Base-by-base conservation (phyloP, 495 filamentous ascomycete genomes). In the Talaromyces borbonicus region DNA sequence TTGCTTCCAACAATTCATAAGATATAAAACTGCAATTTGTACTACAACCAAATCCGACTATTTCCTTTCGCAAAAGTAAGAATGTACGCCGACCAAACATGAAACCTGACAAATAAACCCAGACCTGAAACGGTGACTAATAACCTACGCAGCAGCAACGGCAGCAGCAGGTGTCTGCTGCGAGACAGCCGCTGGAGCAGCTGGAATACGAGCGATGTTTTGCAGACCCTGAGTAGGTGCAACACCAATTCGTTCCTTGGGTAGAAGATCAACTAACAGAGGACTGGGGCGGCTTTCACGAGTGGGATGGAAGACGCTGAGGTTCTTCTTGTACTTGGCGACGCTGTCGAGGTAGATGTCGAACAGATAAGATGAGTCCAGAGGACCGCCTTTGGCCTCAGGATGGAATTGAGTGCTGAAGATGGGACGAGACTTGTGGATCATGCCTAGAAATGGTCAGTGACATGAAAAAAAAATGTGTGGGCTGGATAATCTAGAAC, bases 391-490 rank as follows among this genome's bases (percentile, higher is more conserved):
- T 68, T 93, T 92, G 43, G 92, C 93, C 66, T 97, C 92, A 27
- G 92, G 92, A 59, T 98, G 92, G 79, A 97, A 98, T 65, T 97
- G 92, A 46, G 90, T 94, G 50, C 84, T 87, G 77, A 98, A 97
- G 61, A 98, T 98, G 26, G 92, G 93, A 32, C 93, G 85, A 36
- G 85, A 85, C 61, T 83, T 85, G 75, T 97, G 92, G 59, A 95
- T 88, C 80, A 96, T 88, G 43, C 78, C 73, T 65, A 49, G 42
- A 46, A 14, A 35, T 23, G 4, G 6, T 19, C 46, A 29, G 20
- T 5, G 16, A n/a, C 2, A n/a, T 9, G 14, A 22, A 42, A 11
- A 44, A 18, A 18, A 26, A n/a, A n/a, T n/a, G n/a, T n/a, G n/a
- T n/a, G n/a, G n/a, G n/a, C n/a, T n/a, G n/a, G n/a, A n/a, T n/a